Evolutionary conservation across 495 filamentous ascomycete genomes (phyloP).

Genomic region (Ascobolus immersus): DNA sequence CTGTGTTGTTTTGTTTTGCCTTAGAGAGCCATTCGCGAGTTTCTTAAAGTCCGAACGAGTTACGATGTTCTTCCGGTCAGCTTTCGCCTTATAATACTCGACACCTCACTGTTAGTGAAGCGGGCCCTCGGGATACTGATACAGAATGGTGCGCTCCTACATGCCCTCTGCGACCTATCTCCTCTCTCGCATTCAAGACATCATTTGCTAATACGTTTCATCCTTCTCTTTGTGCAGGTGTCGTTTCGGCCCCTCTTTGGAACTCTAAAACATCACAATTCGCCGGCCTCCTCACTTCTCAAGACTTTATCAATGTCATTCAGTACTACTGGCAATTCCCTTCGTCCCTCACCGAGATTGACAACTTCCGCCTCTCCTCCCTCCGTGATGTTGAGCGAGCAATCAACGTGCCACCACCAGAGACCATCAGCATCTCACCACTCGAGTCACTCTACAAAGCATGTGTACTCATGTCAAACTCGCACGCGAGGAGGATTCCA

Average conservation of each 20-base stretch:
- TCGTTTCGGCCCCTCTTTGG: slow-evolving; percentile 95
- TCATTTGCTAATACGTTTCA: background rate
- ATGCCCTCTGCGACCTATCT: background rate
- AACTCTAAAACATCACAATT: slow-evolving; percentile 85
- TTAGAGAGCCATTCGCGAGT: slow-evolving; percentile 75
- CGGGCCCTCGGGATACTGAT: slow-evolving; percentile 89
- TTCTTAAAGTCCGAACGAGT: slow-evolving; percentile 84
- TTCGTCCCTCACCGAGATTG: slow-evolving; percentile 61
- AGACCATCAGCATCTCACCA: slow-evolving; percentile 88
- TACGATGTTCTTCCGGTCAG: slow-evolving; percentile 98
- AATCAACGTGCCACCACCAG: slow-evolving; percentile 67
- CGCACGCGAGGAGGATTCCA: slow-evolving; percentile 75
- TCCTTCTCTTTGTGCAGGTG: slow-evolving; percentile 31
- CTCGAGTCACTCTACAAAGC: slow-evolving; percentile 78
- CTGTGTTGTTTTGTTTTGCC: slow-evolving; percentile 2
- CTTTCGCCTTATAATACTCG: slow-evolving; percentile 85
- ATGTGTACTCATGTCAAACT: slow-evolving; percentile 79
- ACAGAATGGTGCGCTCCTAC: slow-evolving; percentile 54
- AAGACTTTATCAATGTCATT: slow-evolving; percentile 95
- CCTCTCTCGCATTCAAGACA: background rate
- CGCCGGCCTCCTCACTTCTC: slow-evolving; percentile 78
- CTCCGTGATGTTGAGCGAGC: slow-evolving; percentile 90
- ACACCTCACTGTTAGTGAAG: slow-evolving; percentile 82
- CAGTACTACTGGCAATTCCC: slow-evolving; percentile 99
- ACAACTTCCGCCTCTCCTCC: slow-evolving; percentile 82